Evolutionary conservation across 495 filamentous ascomycete genomes (phyloP).

Genomic region (Wilcoxina mikolae): DNA sequence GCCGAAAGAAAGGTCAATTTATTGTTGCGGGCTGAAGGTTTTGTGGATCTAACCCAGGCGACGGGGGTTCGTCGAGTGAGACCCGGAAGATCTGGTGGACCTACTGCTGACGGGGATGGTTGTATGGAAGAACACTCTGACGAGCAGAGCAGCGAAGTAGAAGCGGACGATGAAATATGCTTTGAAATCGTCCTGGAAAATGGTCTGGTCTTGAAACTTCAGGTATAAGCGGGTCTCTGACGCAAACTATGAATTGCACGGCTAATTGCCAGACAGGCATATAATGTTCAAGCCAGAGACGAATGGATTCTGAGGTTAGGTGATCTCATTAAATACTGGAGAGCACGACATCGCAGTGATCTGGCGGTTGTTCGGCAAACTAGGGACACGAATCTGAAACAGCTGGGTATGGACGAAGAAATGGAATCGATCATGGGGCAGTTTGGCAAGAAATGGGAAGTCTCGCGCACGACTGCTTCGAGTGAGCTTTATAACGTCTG

Average conservation of each 20-base stretch:
- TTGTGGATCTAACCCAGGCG: constrained; percentile 49
- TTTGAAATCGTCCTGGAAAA: constrained; percentile 54
- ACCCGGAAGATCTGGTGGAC: not conserved
- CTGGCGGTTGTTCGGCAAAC: constrained; percentile 41
- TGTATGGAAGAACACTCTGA: not conserved
- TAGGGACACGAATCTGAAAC: constrained; percentile 45
- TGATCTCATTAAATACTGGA: constrained; percentile 52
- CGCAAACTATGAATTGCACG: not conserved
- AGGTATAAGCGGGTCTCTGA: constrained; percentile 29
- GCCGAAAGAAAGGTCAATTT: constrained; percentile 46
- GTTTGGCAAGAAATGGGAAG: constrained; percentile 60
- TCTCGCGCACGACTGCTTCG: constrained; percentile 48
- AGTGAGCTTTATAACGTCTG: constrained; percentile 58
- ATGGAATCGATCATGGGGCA: constrained; percentile 54
- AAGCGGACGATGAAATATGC: constrained; percentile 2
- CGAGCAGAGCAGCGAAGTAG: too few relatives aligned
- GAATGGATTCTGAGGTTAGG: constrained; percentile 52
- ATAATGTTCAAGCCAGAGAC: constrained; percentile 39
- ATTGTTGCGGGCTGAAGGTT: constrained; percentile 47
- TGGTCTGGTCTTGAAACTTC: constrained; percentile 49
- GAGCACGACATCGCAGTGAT: constrained; percentile 41
- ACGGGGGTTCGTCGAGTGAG: constrained; percentile 41
- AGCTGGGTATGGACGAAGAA: constrained; percentile 54
- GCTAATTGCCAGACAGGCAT: not conserved
- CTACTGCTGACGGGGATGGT: not conserved